phyloP scores from a whole-genome alignment of 768 basidiomycete species.

The Boletus subparvulus region DNA sequence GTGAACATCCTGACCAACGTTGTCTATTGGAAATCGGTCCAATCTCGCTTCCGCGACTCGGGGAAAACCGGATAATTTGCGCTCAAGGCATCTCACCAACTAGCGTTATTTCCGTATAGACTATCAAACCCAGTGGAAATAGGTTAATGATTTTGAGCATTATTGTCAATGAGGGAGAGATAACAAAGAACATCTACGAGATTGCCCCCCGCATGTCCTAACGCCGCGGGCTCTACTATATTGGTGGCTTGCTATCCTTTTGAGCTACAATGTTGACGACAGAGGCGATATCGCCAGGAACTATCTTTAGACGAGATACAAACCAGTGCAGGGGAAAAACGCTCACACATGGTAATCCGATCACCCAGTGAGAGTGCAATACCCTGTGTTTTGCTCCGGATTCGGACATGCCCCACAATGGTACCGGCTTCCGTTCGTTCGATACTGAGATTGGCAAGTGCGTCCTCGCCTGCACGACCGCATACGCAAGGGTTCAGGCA shows the following conservation, averaged over 20 bases:
- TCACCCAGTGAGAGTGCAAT: conserved; percentile 95
- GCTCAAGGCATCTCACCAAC: not conserved
- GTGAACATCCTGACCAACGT: not conserved
- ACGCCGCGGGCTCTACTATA: conserved; percentile 4
- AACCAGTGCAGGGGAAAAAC: not conserved
- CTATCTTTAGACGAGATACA: not conserved
- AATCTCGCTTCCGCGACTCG: not conserved
- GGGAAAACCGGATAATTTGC: not conserved
- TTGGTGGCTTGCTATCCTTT: conserved; percentile 40
- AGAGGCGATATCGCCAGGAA: not conserved
- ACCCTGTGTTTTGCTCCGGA: conserved; percentile 96
- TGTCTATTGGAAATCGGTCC: not conserved
- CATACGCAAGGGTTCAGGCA: too few relatives aligned
- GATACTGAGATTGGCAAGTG: conserved; percentile 90
- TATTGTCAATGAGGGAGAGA: not conserved
- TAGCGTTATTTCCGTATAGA: not conserved
- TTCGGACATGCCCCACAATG: conserved; percentile 91
- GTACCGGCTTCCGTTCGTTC: conserved; percentile 80
- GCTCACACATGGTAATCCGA: conserved; percentile 66
- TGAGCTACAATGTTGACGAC: conserved; percentile 31
- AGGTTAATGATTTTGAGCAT: not conserved
- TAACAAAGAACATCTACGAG: not conserved
- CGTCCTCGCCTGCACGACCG: conserved; percentile 75
- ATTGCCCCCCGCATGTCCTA: not conserved
- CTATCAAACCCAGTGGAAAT: not conserved